Evolutionary conservation across 148 eudicot genomes (phyloP).

Genomic region (Arctostaphylos glauca): DNA sequence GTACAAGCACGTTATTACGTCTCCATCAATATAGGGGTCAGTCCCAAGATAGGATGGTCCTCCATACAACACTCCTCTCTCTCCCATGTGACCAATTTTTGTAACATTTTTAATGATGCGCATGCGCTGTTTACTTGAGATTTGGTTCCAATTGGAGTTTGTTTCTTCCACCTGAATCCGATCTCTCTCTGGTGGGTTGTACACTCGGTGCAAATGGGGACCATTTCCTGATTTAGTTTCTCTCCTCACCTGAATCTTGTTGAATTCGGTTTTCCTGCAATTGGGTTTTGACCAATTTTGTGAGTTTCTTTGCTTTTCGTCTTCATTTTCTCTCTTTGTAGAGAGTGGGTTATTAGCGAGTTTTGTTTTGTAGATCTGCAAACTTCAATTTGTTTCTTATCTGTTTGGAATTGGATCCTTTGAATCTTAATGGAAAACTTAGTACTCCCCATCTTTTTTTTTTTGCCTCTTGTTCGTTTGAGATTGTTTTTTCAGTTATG

Average conservation of each 20-base stretch:
- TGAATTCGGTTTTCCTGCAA: background rate
- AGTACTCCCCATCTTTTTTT: too few relatives aligned
- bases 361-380: background rate
- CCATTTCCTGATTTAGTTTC: background rate
- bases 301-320: background rate
- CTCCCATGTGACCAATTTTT: background rate
- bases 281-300: background rate
- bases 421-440: background rate
- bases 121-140: constrained; percentile 28
- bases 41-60: constrained; percentile 17
- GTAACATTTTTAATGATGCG: constrained; percentile 15
- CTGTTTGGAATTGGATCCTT: background rate
- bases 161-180: background rate
- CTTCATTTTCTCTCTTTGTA: background rate
- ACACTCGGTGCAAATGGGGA: background rate
- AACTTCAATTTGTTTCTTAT: background rate
- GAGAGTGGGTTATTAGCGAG: background rate
- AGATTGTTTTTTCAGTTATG: background rate
- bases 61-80: constrained; percentile 9
- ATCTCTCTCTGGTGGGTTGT: background rate
- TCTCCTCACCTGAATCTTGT: background rate
- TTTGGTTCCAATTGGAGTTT: background rate
- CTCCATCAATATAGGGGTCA: background rate
- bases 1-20: background rate
- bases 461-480: background rate